Percentiles rank a stretch among this genome's conserved stretches.
These are phyloP conservation scores for Shiraia bambusicola DNA, from an alignment of 2,329 filamentous ascomycete species.

Conservation along the genomic window DNA sequence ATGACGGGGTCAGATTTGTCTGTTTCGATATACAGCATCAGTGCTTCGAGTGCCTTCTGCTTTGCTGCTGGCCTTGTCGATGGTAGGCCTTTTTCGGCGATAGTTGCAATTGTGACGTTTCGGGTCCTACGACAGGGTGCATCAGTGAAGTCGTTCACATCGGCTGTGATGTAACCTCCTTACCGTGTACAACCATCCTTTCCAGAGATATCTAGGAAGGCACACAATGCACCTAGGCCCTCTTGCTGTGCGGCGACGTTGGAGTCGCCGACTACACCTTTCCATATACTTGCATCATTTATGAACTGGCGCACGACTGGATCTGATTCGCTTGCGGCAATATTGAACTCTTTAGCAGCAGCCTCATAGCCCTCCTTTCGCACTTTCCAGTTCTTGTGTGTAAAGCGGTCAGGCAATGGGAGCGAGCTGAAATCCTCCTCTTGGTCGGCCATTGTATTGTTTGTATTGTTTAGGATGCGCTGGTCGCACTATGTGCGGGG, in stretches of 20 bases:
- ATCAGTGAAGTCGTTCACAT: slow-evolving; percentile 12
- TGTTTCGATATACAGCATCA: slow-evolving; percentile 86
- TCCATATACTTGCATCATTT: slow-evolving; percentile 84
- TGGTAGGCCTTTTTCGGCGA: slow-evolving; percentile 87
- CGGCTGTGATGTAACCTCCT: slow-evolving; percentile 12
- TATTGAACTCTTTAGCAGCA: slow-evolving; percentile 81
- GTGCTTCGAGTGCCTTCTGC: slow-evolving; percentile 78
- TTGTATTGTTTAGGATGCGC: slow-evolving; percentile 19
- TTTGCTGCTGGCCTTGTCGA: slow-evolving; percentile 89
- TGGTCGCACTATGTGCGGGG: slow-evolving; percentile 8
- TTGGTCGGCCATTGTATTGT: slow-evolving; percentile 68
- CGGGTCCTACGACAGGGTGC: slow-evolving; percentile 61
- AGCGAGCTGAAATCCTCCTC: slow-evolving; percentile 80
- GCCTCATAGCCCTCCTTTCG: slow-evolving; percentile 94
- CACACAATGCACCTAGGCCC: slow-evolving; percentile 80
- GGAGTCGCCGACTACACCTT: slow-evolving; percentile 86
- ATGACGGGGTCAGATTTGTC: slow-evolving; percentile 83
- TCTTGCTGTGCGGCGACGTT: slow-evolving; percentile 98
- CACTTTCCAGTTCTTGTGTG: slow-evolving; percentile 97
- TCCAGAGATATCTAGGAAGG: slow-evolving; percentile 89
- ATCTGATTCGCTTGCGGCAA: slow-evolving; percentile 80
- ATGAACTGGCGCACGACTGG: slow-evolving; percentile 85
- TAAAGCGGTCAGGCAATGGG: slow-evolving; percentile 76
- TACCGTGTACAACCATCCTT: slow-evolving; percentile 72
- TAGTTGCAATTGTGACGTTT: slow-evolving; percentile 69